These are phyloP conservation scores for Alternaria infectoria DNA, from an alignment of 2,329 filamentous ascomycete genomes.

Conservation along the genomic window DNA sequence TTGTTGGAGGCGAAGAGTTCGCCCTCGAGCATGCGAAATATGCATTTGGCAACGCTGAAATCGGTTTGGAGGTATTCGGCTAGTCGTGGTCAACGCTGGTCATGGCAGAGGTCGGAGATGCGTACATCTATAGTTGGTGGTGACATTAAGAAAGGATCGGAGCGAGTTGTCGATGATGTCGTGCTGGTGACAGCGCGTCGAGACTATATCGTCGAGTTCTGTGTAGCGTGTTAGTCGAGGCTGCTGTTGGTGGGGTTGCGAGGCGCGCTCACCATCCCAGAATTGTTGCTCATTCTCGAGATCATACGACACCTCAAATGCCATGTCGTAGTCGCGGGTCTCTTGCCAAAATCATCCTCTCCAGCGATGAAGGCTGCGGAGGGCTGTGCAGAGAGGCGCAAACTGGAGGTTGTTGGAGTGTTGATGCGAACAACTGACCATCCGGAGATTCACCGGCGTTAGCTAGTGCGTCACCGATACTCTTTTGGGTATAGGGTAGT, in stretches of 20 bases:
- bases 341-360: conserved; percentile 47
- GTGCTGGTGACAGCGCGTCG: conserved; percentile 64
- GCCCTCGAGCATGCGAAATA: conserved; percentile 78
- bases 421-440: conserved; percentile 25
- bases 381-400: conserved; percentile 25
- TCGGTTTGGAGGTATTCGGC: conserved; percentile 77
- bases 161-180: conserved; percentile 82
- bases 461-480: conserved; percentile 31
- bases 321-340: conserved; percentile 57
- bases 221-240: conserved; percentile 29
- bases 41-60: conserved; percentile 80
- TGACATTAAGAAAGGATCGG: conserved; percentile 81
- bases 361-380: conserved; percentile 28
- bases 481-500: conserved; percentile 16
- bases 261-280: conserved; percentile 74
- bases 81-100: conserved; percentile 40
- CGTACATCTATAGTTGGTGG: conserved; percentile 72
- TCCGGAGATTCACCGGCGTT: conserved; percentile 27
- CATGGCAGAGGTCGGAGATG: neutral
- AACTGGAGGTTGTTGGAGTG: conserved; percentile 27
- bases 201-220: conserved; percentile 73
- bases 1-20: conserved; percentile 74
- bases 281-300: conserved; percentile 84
- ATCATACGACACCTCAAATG: conserved; percentile 71
- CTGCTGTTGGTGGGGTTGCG: conserved; percentile 31